Conservation (phyloP, 306 rosid genomes). For the Leucaena leucocephala region DNA sequence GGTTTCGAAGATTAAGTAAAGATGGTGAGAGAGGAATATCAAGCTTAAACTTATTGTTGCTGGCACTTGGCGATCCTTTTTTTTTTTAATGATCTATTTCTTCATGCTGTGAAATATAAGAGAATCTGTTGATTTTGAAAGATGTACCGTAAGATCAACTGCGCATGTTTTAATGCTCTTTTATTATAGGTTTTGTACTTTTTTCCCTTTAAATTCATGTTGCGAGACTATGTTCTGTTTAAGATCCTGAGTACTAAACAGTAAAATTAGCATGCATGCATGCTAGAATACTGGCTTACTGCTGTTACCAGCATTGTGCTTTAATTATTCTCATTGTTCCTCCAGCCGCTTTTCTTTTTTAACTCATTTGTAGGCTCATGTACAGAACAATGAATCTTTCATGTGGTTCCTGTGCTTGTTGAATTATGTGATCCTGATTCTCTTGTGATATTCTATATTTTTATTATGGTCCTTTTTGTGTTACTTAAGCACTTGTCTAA, state of each 20-base stretch:
- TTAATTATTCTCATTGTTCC: background rate
- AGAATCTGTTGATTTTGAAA: too few relatives aligned
- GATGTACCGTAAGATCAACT: too few relatives aligned
- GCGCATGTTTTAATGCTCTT: too few relatives aligned
- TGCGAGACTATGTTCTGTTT: background rate
- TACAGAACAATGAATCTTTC: constrained; percentile 6
- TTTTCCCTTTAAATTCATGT: too few relatives aligned
- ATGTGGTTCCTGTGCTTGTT: constrained; percentile 31
- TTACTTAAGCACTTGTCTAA: background rate
- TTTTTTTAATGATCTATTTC: too few relatives aligned
- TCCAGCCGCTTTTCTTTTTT: background rate
- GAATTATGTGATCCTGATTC: constrained; percentile 29
- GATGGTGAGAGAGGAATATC: too few relatives aligned
- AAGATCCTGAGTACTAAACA: background rate
- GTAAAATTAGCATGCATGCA: background rate
- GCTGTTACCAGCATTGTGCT: background rate
- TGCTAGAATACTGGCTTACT: background rate
- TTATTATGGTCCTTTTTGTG: constrained; percentile 15
- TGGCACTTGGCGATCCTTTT: too few relatives aligned
- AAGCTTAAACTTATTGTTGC: too few relatives aligned
- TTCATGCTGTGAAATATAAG: too few relatives aligned
- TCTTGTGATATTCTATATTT: constrained; percentile 5
- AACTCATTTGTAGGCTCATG: constrained; percentile 1
- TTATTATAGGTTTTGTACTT: too few relatives aligned
- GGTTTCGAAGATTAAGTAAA: too few relatives aligned